Evolutionary conservation across 1,139 yeast genomes (phyloP), one percentile per base, ranked within the genome.

Genomic region (Nakaseomyces bracarensis): DNA sequence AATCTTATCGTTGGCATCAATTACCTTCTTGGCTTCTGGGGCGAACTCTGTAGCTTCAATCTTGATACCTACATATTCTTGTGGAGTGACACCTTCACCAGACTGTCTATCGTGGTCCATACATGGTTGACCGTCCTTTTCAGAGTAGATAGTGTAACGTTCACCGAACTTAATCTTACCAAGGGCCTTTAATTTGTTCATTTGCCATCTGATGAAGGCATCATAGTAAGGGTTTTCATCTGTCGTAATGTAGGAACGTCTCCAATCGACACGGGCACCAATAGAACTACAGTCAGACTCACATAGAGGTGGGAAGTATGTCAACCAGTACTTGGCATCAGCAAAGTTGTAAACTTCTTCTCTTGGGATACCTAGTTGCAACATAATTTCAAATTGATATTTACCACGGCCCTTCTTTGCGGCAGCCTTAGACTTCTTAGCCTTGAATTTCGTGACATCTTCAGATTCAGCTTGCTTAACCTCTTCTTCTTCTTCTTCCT

Each of bases 91-190:
- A 64, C 95, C 98, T 71, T 91, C 99, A 62, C 99, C 99, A 41
- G 91, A 77, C 65, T 77, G 82, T 74, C 99, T 82, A 67, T 91
- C 99, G 66, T 91, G 99, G 67, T 91, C 98, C 87, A 91, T 89
- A 73, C 99, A 91, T 38, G 98, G 95, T 71, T 91, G 99, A 48
- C 96, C 96, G 67, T 91, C 98, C 69, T 84, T 89, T 61, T 89
- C 95, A 34, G 97, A 89, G 69, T 85, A 91, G 56, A 91, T 86
- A 52, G 99, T 93, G 72, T 87, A 86, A 70, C 99, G 82, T 70
- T 91, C 95, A 64, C 98, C 99, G 57, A 91, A 91, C 71, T 89
- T 91, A 68, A 91, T 87, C 69, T 87, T 91, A 48, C 93, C 95
- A 46, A 75, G 69, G 41, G 77, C 89, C 70, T 80, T 84, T 62